Base-by-base conservation (phyloP, 2,329 filamentous ascomycete species). In the Trichoderma endophyticum region DNA sequence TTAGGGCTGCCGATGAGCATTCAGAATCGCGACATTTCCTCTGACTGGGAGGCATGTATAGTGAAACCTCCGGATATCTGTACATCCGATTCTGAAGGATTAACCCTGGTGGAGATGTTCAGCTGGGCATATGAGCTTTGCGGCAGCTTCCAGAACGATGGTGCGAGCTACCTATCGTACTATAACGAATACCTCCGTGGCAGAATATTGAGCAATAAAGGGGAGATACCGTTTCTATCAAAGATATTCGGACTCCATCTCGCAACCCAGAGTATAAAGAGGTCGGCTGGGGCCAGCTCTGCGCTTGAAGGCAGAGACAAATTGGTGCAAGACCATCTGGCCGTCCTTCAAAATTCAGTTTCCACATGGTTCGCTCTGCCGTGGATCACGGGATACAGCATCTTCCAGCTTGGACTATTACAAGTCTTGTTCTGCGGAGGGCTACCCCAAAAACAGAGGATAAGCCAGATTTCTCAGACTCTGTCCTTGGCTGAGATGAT, bases 1-100 rank as follows among this genome's bases (percentile, higher is more conserved):
- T 24, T 71, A n/a, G 69, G 69, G 9, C 21, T 71, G 24, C 69
- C 69, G 5, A 71, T 71, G 69, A 48, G 69, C 4, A 71, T 59
- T 15, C 61, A 51, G 30, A 71, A 66, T 7, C 62, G 60, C n/a
- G 69, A 71, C 28, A 66, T 71, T 7, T 65, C 69, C 12, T 48
- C 63, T 4, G 62, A 60, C n/a, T 59, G 51, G 48, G 61, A 59
- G 5, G 36, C 61, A 48, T 21, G 14, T 14, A 28, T 59, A 43
- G 24, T 57, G 1, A 24, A 30, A n/a, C 60, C 48, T n/a, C 28
- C 26, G 4, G 34, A 28, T 21, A 34, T 62, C 3, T 18, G 32
- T 32, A 24, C 51, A 6, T 14, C 69, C 24, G 48, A 18, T 1
- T 21, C 32, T 2, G 34, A 59, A 34, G 51, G 24, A 15, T 30